Percentiles rank a stretch among this genome's conserved stretches.
These are phyloP conservation scores for Fusarium newnesense DNA, from an alignment of 2,329 filamentous ascomycete species.

Conservation along the genomic window DNA sequence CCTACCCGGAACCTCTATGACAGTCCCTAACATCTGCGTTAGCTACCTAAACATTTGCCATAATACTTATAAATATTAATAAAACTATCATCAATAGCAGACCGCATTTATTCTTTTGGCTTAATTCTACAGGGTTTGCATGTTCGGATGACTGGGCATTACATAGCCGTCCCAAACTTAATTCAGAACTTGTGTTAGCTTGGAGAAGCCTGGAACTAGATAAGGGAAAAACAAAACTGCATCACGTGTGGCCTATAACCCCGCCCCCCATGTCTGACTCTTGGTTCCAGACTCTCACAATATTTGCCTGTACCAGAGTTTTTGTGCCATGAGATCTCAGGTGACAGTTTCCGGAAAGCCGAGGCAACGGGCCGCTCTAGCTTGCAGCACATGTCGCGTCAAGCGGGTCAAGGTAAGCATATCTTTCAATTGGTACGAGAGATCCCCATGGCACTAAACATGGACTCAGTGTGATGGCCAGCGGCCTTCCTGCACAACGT, in stretches of 20 bases:
- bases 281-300: too few species aligned
- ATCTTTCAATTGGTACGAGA: rapidly evolving
- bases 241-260: neutral
- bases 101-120: too few species aligned
- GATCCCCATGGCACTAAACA: neutral
- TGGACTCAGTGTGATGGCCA: neutral
- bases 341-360: neutral
- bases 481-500: neutral
- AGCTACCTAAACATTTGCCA: too few species aligned
- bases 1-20: neutral
- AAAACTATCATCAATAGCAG: too few species aligned
- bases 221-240: neutral
- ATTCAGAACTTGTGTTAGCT: neutral
- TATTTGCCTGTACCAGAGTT: neutral
- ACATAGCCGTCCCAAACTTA: neutral
- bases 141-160: neutral
- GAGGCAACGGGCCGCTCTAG: neutral
- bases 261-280: neutral
- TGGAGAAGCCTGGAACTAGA: neutral
- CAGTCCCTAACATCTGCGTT: too few species aligned
- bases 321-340: neutral
- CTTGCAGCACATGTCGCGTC: neutral
- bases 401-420: neutral
- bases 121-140: neutral
- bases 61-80: too few species aligned